phyloP scores from a whole-genome alignment of 73 alveolate genomes.

The Uronychia binucleata region DNA sequence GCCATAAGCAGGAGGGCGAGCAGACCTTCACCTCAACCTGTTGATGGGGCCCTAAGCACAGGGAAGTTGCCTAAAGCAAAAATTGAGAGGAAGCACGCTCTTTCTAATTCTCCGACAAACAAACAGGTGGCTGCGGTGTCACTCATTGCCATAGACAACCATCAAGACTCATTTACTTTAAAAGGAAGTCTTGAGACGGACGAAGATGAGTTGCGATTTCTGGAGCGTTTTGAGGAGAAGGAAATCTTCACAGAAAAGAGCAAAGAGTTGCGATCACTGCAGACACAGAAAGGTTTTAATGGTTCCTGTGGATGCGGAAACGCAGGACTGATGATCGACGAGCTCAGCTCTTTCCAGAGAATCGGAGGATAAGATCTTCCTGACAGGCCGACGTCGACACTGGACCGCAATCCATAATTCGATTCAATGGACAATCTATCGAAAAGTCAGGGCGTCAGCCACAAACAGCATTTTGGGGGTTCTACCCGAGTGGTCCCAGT shows the following conservation, averaged over 20 bases:
- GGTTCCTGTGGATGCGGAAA: background rate
- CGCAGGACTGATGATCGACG: background rate
- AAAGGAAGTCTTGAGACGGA: background rate
- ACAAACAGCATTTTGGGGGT: no score
- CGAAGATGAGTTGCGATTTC: background rate
- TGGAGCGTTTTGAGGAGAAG: background rate
- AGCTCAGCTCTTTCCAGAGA: background rate
- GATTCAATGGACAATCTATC: no score
- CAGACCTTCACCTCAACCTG: background rate
- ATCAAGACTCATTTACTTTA: background rate
- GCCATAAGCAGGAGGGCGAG: background rate
- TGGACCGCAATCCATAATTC: no score
- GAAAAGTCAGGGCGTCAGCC: background rate
- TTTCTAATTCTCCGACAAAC: background rate
- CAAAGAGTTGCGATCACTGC: background rate
- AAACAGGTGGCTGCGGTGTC: background rate
- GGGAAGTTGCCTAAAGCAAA: background rate
- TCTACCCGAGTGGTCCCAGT: background rate
- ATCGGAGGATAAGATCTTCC: background rate
- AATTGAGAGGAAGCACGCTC: background rate
- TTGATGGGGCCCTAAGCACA: no score
- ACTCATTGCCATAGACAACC: background rate
- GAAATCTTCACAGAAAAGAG: background rate
- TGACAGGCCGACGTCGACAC: no score
- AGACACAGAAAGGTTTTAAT: background rate